These are phyloP conservation scores for Agrostemma githago DNA, from an alignment of 148 eudicot species.

Conservation along the genomic window DNA sequence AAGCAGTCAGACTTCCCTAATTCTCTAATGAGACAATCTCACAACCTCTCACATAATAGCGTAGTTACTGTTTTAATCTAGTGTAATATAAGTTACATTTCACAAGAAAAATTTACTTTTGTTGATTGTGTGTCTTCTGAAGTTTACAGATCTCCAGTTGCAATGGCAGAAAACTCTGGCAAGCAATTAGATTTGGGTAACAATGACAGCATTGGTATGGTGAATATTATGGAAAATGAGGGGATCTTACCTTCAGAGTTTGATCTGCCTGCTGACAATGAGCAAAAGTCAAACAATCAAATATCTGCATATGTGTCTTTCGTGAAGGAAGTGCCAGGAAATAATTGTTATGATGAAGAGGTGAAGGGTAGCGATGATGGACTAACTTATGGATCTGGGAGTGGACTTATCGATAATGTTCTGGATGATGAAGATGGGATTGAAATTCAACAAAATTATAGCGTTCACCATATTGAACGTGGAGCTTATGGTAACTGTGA, in stretches of 20 bases:
- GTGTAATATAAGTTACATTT: no score
- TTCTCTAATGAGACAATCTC: no score
- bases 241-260: slow-evolving; percentile 26
- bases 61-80: no score
- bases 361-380: slow-evolving; percentile 24
- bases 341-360: slow-evolving; percentile 21
- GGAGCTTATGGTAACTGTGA: slow-evolving; percentile 35
- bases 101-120: slow-evolving; percentile 13
- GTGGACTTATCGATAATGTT: slow-evolving; percentile 26
- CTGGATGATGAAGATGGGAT: slow-evolving; percentile 23
- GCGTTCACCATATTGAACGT: slow-evolving; percentile 36
- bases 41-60: no score
- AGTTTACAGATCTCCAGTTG: slow-evolving; percentile 16
- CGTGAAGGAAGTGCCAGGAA: slow-evolving; percentile 5
- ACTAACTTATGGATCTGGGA: slow-evolving; percentile 26
- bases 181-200: slow-evolving; percentile 24
- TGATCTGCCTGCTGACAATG: slow-evolving; percentile 26
- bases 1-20: no score
- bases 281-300: slow-evolving; percentile 21
- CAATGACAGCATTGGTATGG: slow-evolving; percentile 10
- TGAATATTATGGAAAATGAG: slow-evolving; percentile 11
- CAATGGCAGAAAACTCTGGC: slow-evolving; percentile 24
- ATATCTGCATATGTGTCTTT: slow-evolving; percentile 17
- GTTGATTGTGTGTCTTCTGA: slow-evolving; percentile 20
- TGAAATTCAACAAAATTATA: slow-evolving; percentile 40